Percentiles rank a stretch among this genome's conserved stretches.
Conservation (phyloP, 805 yeast species). For the Kodamaea sagamina region DNA sequence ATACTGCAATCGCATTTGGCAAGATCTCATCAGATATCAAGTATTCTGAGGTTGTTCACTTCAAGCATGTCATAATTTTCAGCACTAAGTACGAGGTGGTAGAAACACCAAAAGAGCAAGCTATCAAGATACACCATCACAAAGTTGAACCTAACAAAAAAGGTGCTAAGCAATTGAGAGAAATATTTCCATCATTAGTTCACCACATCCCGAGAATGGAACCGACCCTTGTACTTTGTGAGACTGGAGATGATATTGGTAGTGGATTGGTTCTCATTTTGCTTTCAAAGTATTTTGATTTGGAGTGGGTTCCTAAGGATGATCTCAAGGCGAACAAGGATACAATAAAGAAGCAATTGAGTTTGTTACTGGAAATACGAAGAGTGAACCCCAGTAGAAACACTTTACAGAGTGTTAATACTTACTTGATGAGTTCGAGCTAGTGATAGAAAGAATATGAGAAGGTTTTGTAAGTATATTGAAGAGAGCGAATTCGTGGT, state of each 20-base stretch:
- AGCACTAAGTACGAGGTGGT: slow-evolving; percentile 21
- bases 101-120: slow-evolving; percentile 15
- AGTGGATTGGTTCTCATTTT: slow-evolving; percentile 58
- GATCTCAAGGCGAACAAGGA: slow-evolving; percentile 45
- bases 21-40: slow-evolving; percentile 2
- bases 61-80: slow-evolving; percentile 25
- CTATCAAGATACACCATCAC: slow-evolving; percentile 16
- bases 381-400: slow-evolving; percentile 75
- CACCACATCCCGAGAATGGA: slow-evolving; percentile 21
- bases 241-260: slow-evolving; percentile 65
- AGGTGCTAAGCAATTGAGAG: slow-evolving; percentile 64
- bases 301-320: slow-evolving; percentile 37
- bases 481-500: not conserved
- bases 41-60: not conserved
- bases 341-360: slow-evolving; percentile 56
- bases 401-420: slow-evolving; percentile 70
- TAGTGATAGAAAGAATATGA: not conserved
- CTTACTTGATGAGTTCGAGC: slow-evolving; percentile 25
- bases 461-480: not conserved
- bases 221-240: slow-evolving; percentile 52
- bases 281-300: slow-evolving; percentile 47
- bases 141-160: slow-evolving; percentile 49
- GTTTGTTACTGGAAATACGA: slow-evolving; percentile 46
- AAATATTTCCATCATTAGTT: slow-evolving; percentile 46
- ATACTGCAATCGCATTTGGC: slow-evolving; percentile 9